Evolutionary conservation across 352 stramenopile genomes (phyloP).

Genomic region (Phytophthora pini): DNA sequence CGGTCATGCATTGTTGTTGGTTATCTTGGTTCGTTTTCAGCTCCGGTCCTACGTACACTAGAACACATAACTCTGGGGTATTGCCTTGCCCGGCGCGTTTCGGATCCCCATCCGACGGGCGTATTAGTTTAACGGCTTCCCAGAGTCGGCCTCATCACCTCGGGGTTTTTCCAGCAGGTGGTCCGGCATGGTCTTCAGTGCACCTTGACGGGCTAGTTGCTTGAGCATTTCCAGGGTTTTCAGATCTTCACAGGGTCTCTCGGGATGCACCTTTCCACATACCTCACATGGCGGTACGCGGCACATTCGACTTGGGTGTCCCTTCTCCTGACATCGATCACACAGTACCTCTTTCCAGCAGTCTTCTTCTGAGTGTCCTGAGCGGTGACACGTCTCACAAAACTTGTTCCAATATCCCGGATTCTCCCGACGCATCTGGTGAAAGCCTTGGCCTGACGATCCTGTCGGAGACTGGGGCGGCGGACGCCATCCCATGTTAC

Average conservation of each 20-base stretch:
- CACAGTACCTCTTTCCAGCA: constrained; percentile 5
- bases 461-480: not conserved
- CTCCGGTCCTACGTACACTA: constrained; percentile 23
- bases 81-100: constrained; percentile 13
- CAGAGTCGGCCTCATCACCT: not conserved
- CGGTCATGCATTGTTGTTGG: constrained; percentile 7
- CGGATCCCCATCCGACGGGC: constrained; percentile 21
- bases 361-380: not conserved
- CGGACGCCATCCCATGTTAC: not conserved
- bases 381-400: not conserved
- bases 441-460: not conserved
- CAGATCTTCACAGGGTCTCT: not conserved
- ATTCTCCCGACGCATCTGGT: not conserved
- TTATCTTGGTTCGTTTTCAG: constrained; percentile 1
- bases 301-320: not conserved
- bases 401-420: not conserved
- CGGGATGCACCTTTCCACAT: not conserved
- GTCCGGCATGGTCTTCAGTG: not conserved
- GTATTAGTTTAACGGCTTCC: constrained; percentile 24
- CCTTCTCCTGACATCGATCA: not conserved
- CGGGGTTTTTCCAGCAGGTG: not conserved
- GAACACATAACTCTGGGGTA: constrained; percentile 14
- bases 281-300: not conserved
- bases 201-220: not conserved
- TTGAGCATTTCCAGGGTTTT: not conserved